Evolutionary conservation across 2,329 filamentous ascomycete genomes (phyloP).

Genomic region (Xylariaceae sp.): DNA sequence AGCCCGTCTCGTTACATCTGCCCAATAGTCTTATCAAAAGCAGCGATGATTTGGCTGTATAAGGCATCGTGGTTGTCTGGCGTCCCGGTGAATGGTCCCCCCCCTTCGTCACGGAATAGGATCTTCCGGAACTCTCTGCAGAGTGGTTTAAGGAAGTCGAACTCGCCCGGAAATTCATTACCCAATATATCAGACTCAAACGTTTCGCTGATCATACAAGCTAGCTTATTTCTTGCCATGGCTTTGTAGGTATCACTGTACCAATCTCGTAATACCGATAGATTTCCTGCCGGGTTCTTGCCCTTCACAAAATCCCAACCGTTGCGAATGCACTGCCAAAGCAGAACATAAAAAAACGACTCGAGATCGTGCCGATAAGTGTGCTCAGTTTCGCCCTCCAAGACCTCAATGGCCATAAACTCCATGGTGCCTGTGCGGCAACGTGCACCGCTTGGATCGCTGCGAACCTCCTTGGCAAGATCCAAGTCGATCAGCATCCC

Average conservation of each 20-base stretch:
- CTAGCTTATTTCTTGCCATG: constrained; percentile 20
- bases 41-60: neutral
- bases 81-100: neutral
- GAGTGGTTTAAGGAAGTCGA: constrained; percentile 21
- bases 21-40: neutral
- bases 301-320: neutral
- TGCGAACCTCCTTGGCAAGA: constrained; percentile 20
- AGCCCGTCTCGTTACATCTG: too few relatives aligned
- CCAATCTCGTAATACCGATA: constrained; percentile 24
- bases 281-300: neutral
- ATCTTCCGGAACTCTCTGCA: constrained; percentile 17
- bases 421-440: constrained; percentile 21
- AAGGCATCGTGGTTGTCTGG: neutral
- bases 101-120: constrained; percentile 17
- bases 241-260: constrained; percentile 19
- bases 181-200: constrained; percentile 23
- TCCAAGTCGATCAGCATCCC: constrained; percentile 29
- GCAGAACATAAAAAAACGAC: constrained; percentile 28
- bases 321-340: constrained; percentile 15
- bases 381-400: constrained; percentile 18
- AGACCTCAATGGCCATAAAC: constrained; percentile 28
- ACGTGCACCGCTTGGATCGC: constrained; percentile 2
- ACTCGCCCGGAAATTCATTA: constrained; percentile 23
- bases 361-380: constrained; percentile 29
- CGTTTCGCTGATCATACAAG: constrained; percentile 18